Evolutionary conservation across 495 filamentous ascomycete species (phyloP).

Genomic region (Gamarada debralockiae): DNA sequence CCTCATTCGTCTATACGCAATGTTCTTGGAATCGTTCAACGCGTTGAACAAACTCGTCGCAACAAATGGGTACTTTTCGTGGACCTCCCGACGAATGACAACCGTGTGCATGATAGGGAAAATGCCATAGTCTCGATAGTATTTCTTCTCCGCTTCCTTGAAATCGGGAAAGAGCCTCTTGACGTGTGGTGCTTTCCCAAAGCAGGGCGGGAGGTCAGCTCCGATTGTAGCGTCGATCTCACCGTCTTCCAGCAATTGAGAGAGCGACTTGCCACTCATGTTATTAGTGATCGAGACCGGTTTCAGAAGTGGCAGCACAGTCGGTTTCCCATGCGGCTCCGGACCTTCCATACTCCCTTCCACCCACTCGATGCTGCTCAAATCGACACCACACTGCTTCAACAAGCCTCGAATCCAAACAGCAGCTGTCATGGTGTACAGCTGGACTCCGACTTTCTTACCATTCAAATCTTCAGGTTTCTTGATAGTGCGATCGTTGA

Average conservation of each 20-base stretch:
- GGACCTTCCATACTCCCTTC: slow-evolving; percentile 32
- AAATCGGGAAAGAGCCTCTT: slow-evolving; percentile 35
- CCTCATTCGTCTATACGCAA: slow-evolving; percentile 27
- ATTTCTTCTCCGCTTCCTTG: slow-evolving; percentile 33
- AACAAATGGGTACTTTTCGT: slow-evolving; percentile 29
- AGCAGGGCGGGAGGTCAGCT: slow-evolving; percentile 29
- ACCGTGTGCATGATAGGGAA: slow-evolving; percentile 43
- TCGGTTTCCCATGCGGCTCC: slow-evolving; percentile 30
- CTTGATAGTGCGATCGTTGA: slow-evolving; percentile 32
- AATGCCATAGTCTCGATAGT: slow-evolving; percentile 33
- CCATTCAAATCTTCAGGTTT: slow-evolving; percentile 35
- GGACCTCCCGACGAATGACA: slow-evolving; percentile 27
- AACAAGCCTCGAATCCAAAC: slow-evolving; percentile 36
- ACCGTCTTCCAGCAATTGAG: slow-evolving; percentile 33
- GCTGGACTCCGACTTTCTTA: slow-evolving; percentile 35
- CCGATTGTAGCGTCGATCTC: slow-evolving; percentile 38
- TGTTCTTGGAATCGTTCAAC: slow-evolving; percentile 30
- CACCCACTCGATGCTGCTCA: slow-evolving; percentile 32
- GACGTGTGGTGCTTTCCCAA: slow-evolving; percentile 31
- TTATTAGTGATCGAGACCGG: slow-evolving; percentile 27
- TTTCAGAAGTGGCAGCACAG: slow-evolving; percentile 25
- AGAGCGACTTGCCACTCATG: slow-evolving; percentile 28
- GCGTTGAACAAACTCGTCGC: slow-evolving; percentile 31
- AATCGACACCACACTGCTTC: slow-evolving; percentile 32
- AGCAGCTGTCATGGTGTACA: slow-evolving; percentile 41